phyloP scores from a whole-genome alignment of 2,329 filamentous ascomycete genomes.

The Diplodia sapinea region DNA sequence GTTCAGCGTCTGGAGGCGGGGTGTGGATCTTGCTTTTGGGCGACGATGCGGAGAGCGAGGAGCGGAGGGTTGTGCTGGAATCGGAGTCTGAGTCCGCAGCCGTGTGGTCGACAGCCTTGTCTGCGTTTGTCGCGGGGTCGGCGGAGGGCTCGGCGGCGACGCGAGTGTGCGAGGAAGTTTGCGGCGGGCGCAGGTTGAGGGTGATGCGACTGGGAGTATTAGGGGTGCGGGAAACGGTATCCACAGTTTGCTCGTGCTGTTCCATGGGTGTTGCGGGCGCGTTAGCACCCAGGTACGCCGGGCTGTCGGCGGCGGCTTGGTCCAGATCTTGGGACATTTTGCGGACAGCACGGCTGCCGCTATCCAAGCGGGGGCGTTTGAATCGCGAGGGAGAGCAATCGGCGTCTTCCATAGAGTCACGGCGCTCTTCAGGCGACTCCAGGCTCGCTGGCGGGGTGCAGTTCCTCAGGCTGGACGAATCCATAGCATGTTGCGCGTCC shows the following conservation, averaged over 20 bases:
- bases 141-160: slow-evolving; percentile 5
- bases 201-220: slow-evolving; percentile 31
- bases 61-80: slow-evolving; percentile 22
- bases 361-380: slow-evolving; percentile 53
- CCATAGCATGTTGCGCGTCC: slow-evolving; percentile 40
- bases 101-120: slow-evolving; percentile 18
- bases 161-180: slow-evolving; percentile 12
- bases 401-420: slow-evolving; percentile 53
- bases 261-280: slow-evolving; percentile 33
- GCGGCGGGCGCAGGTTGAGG: slow-evolving; percentile 30
- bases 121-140: neutral
- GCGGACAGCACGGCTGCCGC: slow-evolving; percentile 43
- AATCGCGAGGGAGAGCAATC: slow-evolving; percentile 51
- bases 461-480: slow-evolving; percentile 38
- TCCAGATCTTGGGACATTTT: slow-evolving; percentile 41
- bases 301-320: slow-evolving; percentile 13
- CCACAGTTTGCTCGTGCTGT: slow-evolving; percentile 39
- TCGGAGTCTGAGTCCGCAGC: slow-evolving; percentile 17
- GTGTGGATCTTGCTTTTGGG: slow-evolving; percentile 19
- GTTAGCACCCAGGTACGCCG: slow-evolving; percentile 31
- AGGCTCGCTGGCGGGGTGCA: slow-evolving; percentile 40
- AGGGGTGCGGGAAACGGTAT: slow-evolving; percentile 31
- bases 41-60: slow-evolving; percentile 16
- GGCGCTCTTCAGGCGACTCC: slow-evolving; percentile 46
- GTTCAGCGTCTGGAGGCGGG: slow-evolving; percentile 4